Evolutionary conservation across 257 asterid genomes (phyloP), one percentile per base, ranked within the genome.

Genomic region (Anisodus tanguticus): DNA sequence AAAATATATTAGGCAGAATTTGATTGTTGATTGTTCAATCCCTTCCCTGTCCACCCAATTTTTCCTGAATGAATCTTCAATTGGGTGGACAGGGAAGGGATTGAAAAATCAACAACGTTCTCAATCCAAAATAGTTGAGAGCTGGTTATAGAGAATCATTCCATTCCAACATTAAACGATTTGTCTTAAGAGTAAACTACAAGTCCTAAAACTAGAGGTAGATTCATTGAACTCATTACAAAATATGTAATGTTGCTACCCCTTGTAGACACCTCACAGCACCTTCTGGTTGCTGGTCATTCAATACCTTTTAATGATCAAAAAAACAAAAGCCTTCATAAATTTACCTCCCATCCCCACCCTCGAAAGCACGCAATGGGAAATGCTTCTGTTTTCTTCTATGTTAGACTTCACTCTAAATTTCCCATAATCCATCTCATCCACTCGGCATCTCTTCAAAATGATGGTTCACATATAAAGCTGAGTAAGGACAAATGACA

Each of bases 1-100:
- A 74, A 74, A 63, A 2, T 26, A 74, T 74, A 2, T 74, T 19
- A 22, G 80, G 41, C 43, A 22, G 62, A 74, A 71, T 71, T n/a
- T 7, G 58, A 22, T 22, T 22, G 26, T 22, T 51, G 59, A 54
- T 54, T 54, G 59, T 54, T 54, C 59, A 54, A 11, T 54, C 11
- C 12, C 59, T 54, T 54, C 59, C 59, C 5, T 11, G 1, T 54
- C 59, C 59, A 54, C 6, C 17, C 5, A 4, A 54, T 54, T 4
- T 11, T 54, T 54, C 59, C 59, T 54, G 12, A 10, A 54, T 54
- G 59, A 41, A 54, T 54, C 4, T 12, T 54, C 17, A 12, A 54
- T 54, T 4, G 6, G n/a, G 7, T 54, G 59, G 59, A 54, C 1
- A 12, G 2, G 59, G 59, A 54, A 54, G 59, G 12, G 12, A 54